Evolutionary conservation across 179 eudicot genomes (phyloP).

Genomic region (Spinacia oleracea): DNA sequence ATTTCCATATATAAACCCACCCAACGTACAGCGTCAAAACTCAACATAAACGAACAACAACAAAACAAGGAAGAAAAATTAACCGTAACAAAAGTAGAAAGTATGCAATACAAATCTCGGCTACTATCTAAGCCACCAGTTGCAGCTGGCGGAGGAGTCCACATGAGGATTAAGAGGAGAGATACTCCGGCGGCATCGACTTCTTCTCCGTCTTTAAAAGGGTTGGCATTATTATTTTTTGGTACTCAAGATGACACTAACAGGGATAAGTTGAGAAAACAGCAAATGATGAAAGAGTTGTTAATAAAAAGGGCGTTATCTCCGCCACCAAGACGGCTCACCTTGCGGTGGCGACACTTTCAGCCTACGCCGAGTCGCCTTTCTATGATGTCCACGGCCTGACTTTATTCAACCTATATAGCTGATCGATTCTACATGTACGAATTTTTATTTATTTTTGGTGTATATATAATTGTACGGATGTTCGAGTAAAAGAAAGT

Average conservation of each 20-base stretch:
- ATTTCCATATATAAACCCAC: neutral
- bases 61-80: neutral
- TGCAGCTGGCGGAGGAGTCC: constrained; percentile 3
- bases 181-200: neutral
- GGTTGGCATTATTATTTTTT: constrained; percentile 14
- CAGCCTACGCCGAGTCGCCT: constrained; percentile 36
- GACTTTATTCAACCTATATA: neutral
- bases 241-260: constrained; percentile 11
- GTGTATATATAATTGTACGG: constrained; percentile 1
- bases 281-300: constrained; percentile 36
- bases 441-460: too few species aligned
- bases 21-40: neutral
- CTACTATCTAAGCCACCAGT: constrained; percentile 21
- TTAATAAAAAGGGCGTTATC: constrained; percentile 25
- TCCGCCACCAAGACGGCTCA: constrained; percentile 32
- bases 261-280: constrained; percentile 22
- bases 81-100: neutral
- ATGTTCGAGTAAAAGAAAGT: neutral
- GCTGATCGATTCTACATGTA: neutral
- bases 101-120: constrained; percentile 23
- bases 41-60: neutral
- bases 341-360: constrained; percentile 34
- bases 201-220: constrained; percentile 8
- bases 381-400: constrained; percentile 30
- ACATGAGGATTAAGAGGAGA: constrained; percentile 10